Conservation (phyloP, 2,329 filamentous ascomycete species). For the Ophiostoma piceae region DNA sequence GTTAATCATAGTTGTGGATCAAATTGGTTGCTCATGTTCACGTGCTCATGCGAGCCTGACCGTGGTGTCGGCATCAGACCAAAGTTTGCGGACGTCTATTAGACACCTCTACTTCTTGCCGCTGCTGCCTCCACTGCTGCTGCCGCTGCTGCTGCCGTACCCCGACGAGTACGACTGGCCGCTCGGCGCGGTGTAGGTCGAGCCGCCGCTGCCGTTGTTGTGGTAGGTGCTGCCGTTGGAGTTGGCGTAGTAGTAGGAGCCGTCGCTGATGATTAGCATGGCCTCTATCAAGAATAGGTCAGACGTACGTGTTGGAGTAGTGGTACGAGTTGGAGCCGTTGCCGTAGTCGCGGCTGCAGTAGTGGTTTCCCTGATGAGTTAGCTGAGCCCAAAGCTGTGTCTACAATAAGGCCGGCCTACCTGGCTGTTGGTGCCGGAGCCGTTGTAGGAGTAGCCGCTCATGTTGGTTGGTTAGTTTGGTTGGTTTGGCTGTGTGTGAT, state of each 20-base stretch:
- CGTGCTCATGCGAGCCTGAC: no score
- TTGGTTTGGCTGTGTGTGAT: neutral
- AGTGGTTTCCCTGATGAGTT: conserved; percentile 57
- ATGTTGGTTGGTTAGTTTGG: conserved; percentile 15
- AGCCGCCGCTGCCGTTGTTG: conserved; percentile 54
- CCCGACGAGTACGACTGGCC: conserved; percentile 35
- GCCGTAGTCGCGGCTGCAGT: conserved; percentile 60
- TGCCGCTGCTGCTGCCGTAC: conserved; percentile 24
- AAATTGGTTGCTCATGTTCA: no score
- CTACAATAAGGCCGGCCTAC: conserved; percentile 38
- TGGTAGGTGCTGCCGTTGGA: conserved; percentile 63
- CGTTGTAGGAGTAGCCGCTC: conserved; percentile 41
- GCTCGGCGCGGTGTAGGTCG: conserved; percentile 56
- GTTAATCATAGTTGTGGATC: no score
- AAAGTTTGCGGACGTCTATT: no score
- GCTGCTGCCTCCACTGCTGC: conserved; percentile 6
- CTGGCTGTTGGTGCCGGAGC: conserved; percentile 58
- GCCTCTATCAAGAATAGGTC: no score
- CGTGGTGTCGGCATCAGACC: no score
- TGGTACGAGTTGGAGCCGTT: conserved; percentile 60
- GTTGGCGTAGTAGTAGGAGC: conserved; percentile 71
- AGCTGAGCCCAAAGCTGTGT: neutral
- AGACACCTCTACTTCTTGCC: neutral
- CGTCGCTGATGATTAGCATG: conserved; percentile 36
- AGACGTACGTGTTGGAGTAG: conserved; percentile 55